Percentiles rank a stretch among this genome's conserved stretches.
Conservation (phyloP, 75 land plant genomes). For the Selaginella tamariscina region DNA sequence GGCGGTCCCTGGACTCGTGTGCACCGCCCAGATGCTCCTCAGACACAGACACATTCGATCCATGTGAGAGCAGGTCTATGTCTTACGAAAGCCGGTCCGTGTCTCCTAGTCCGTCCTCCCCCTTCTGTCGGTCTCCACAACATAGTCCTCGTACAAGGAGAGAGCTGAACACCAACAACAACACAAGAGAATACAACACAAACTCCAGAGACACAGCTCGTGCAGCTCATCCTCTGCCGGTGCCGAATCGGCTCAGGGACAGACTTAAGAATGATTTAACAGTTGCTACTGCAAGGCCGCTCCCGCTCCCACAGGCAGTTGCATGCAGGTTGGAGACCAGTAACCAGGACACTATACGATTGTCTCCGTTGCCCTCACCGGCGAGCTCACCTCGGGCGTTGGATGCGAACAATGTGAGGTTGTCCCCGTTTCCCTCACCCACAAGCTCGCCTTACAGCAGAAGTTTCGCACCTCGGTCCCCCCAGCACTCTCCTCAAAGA, state of each 20-base stretch:
- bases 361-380: not conserved
- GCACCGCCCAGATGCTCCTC: no score
- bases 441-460: no score
- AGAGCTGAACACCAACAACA: not conserved
- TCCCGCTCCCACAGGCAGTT: no score
- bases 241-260: no score
- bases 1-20: not conserved
- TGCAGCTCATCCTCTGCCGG: not conserved
- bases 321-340: no score
- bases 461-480: conserved; percentile 9
- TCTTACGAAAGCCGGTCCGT: not conserved
- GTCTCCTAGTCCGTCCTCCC: not conserved
- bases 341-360: no score
- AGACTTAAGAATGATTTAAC: no score
- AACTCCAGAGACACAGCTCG: not conserved
- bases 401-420: no score
- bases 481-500: not conserved
- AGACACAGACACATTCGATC: no score
- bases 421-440: no score
- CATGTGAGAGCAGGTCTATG: not conserved
- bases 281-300: no score
- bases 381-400: not conserved
- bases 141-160: not conserved
- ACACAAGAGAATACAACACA: not conserved
- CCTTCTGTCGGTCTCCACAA: not conserved